Base-by-base conservation (phyloP, 2,329 filamentous ascomycete species). In the Paracamarosporium sp. region DNA sequence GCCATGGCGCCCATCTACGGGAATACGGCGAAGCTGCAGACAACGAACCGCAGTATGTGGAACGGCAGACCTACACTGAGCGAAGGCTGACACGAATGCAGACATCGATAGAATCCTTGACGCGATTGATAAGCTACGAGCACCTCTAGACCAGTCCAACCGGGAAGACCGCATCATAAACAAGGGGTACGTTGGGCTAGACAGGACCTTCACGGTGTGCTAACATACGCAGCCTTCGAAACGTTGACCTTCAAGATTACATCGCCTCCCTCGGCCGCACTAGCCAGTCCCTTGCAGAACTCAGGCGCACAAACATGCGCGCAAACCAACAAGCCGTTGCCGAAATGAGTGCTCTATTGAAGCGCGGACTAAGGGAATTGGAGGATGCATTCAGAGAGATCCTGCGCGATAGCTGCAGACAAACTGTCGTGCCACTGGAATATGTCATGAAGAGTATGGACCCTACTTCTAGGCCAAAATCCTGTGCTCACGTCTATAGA, bases 161-260 rank as follows among this genome's bases (percentile, higher is more conserved):
- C 88, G 91, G 61, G 95, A 99, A 76, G 95, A 99, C 77, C 88
- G 89, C 53, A 93, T 97, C 62, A 93, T 99, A 70, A 88, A 92
- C 53, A 87, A 88, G 64, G 93, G 92, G 85, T 86, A 75, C 17
- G 36, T 31, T 62, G 79, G 45, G 5, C n/a, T 45, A 33, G 13
- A 7, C n/a, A n/a, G 17, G n/a, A 20, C 27, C 3, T 22, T 6
- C 20, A 24, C 25, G n/a, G 11, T 33, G 6, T 31, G 12, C 57
- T 67, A 24, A 67, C 52, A 56, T 17, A 50, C 31, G 52, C 68
- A 86, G 86, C n/a, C 93, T 93, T 1, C 89, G 92, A 66, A 90
- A 90, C 76, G 88, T 88, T 30, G 93, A 93, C 38, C 81, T 99
- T 55, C 85, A 88, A 35, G 91, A 91, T 67, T 99, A 97, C 77